Base-by-base conservation (phyloP, 345 rosid genomes). In the Geranium rotundifolium region DNA sequence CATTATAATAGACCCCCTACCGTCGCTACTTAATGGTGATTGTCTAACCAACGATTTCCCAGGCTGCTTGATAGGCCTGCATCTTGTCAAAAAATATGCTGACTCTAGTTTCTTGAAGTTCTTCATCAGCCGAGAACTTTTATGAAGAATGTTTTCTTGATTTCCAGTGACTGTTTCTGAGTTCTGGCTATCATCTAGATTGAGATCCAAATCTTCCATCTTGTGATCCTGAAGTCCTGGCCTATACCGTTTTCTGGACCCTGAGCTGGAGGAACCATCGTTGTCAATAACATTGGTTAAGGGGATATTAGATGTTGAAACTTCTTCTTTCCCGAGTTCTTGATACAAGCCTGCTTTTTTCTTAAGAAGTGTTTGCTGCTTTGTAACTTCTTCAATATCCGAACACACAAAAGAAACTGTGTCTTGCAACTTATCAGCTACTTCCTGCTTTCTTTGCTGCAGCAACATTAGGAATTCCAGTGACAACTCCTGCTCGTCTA, bases 41-140 rank as follows among this genome's bases (percentile, higher is more conserved):
- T 78, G 77, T 77, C 82, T 81, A 73, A 65, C 64, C 63, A 66
- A 63, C 39, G 85, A 68, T 64, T 69, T 83, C 55, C 84, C 87
- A 5, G 75, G 61, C 64, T 78, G 83, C 73, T 73, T 88, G 72
- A 73, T 39, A 34, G 79, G 87, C 71, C 84, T 76, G 62, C 71
- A 81, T 78, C 97, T 85, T 29, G 99, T 85, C 69, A 85, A 63
- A 72, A 88, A 86, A 74, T 93, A 93, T 20, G 90, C 96, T 0
- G 90, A 71, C 75, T 93, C 97, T 30, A 93, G 77, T 75, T 88
- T 90, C 89, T 84, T 86, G 69, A 93, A 86, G 77, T 90, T 93
- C 75, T 80, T 83, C 92, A 88, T 88, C 76, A 93, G 71, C 37
- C 90, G 76, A 20, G 95, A 81, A 71, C 80, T 85, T 77, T 80